Conservation (phyloP, 1,284 basidiomycete species). For the Exsudoporus floridanus region DNA sequence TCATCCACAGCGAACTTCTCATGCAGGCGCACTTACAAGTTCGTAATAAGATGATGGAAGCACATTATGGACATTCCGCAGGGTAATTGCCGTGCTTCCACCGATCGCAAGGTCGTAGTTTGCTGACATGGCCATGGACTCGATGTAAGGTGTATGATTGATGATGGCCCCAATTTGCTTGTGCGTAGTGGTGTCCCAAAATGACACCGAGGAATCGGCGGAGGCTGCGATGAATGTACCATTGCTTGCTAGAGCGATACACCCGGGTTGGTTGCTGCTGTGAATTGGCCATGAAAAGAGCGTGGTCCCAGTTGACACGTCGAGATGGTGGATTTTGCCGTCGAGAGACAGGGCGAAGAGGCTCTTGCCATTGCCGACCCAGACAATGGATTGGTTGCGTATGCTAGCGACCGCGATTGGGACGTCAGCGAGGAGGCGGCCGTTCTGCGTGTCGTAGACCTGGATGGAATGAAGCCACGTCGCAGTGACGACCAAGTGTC, state of each 20-base stretch:
- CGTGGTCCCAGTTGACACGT: not conserved
- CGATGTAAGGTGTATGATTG: not conserved
- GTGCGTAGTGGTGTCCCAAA: not conserved
- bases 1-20: too few relatives aligned
- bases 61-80: not conserved
- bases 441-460: not conserved
- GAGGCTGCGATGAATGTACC: not conserved
- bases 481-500: not conserved
- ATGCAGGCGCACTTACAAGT: too few relatives aligned
- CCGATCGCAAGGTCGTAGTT: not conserved
- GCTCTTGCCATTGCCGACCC: not conserved
- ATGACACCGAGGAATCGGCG: not conserved
- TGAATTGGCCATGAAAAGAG: not conserved
- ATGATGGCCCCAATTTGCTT: not conserved
- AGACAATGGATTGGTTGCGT: not conserved
- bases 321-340: not conserved
- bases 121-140: not conserved
- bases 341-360: not conserved
- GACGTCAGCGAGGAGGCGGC: not conserved
- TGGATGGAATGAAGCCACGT: not conserved
- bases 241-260: not conserved
- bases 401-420: too few relatives aligned
- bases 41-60: too few relatives aligned
- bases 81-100: not conserved
- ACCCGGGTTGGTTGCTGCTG: not conserved